These are phyloP conservation scores for Penicillium sp. DNA, from an alignment of 2,329 filamentous ascomycete species.

Conservation along the genomic window DNA sequence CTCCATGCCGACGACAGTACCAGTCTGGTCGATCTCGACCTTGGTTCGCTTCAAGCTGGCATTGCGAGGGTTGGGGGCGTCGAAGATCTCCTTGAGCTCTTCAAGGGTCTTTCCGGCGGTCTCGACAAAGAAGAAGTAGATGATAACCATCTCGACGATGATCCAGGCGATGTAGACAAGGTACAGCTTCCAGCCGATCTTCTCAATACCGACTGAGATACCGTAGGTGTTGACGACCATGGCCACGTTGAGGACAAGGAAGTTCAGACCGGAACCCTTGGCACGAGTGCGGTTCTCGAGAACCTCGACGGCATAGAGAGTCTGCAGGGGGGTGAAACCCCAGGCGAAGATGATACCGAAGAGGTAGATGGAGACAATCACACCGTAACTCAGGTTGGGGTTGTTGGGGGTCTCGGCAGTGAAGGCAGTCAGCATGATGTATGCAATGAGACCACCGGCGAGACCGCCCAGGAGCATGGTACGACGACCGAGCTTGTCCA, in stretches of 20 bases:
- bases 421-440: constrained; percentile 1
- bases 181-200: constrained; percentile 51
- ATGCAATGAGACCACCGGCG: neutral
- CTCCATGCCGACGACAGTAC: neutral
- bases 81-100: constrained; percentile 31
- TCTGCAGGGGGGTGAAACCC: constrained; percentile 42
- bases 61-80: constrained; percentile 34
- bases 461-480: neutral
- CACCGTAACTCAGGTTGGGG: neutral
- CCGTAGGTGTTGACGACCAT: constrained; percentile 45
- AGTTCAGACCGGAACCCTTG: constrained; percentile 52
- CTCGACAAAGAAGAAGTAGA: constrained; percentile 32
- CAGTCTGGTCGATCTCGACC: constrained; percentile 1
- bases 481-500: neutral
- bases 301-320: constrained; percentile 50
- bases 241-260: constrained; percentile 31
- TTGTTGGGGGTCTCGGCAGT: neutral
- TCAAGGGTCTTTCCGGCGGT: constrained; percentile 29
- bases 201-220: constrained; percentile 43
- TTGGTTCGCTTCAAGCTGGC: constrained; percentile 18
- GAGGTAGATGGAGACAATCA: constrained; percentile 47
- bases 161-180: constrained; percentile 42
- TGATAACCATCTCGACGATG: constrained; percentile 22
- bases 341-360: constrained; percentile 47
- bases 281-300: constrained; percentile 51